Evolutionary conservation across 176 grass and related monocot species (phyloP), one percentile per base, ranked within the genome.

Genomic region (maize (Zea mays)): DNA sequence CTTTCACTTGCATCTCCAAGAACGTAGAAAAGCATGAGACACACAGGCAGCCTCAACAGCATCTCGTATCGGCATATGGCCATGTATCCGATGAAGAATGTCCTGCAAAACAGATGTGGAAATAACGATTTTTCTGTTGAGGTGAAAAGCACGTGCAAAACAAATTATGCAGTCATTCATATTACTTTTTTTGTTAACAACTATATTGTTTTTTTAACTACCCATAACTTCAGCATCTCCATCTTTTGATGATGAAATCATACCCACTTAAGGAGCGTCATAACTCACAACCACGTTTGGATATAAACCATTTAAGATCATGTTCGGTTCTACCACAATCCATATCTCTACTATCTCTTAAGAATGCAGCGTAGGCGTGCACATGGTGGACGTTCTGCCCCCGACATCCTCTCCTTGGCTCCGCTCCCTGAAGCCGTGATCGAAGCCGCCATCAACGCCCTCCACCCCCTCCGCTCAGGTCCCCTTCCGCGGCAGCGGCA

Each of bases 21-120:
- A 64, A 38, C 15, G 27, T 27, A 63, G 59, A 50, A 77, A 77
- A 36, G 9, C 21, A 77, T 6, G 41, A 38, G 59, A 76, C 27
- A 48, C 74, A 3, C 58, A 63, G 27, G 74, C 42, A 2, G 74
- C 59, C 41, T 49, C 42, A 49, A 59, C 74, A 34, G 74, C 74
- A 76, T 76, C 56, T 62, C 17, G 40, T 6, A 76, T 46, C 10
- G 56, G 41, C 73, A 76, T 76, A 20, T 62, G 56, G 61, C 56
- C 12, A 8, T 67, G 64, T 66, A 43, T 67, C 38, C 16, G 38
- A 67, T 19, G 16, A 67, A 67, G 64, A 41, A 43, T 67, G 64
- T 67, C 64, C 64, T 67, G 64, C n/a, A 40, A 74, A 42, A 74
- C 42, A 6, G 34, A 14, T 27, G 52, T 41, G 42, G 17, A 12